Evolutionary conservation across 352 stramenopile genomes (phyloP).

Genomic region (Phytophthora sojae): DNA sequence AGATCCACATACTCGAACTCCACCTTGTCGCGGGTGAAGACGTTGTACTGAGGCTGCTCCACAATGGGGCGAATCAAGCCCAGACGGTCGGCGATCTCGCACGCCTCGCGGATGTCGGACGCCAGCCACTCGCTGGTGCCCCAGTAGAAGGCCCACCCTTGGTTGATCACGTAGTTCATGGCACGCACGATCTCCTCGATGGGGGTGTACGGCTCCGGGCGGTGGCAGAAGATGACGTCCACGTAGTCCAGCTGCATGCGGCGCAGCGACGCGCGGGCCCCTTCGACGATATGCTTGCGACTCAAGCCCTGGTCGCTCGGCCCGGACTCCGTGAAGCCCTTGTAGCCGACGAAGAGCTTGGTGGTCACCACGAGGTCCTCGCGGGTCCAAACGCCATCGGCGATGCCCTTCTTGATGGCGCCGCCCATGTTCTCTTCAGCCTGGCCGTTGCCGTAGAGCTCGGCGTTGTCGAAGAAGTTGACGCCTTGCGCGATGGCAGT

Average conservation of each 20-base stretch:
- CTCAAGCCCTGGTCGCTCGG: conserved; percentile 44
- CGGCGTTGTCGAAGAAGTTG: conserved; percentile 8
- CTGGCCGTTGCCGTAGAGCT: conserved; percentile 19
- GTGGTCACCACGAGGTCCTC: conserved; percentile 27
- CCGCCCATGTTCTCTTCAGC: conserved; percentile 29
- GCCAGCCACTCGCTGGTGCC: conserved; percentile 13
- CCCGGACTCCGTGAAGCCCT: background rate
- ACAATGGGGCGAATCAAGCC: conserved; percentile 34
- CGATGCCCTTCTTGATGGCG: conserved; percentile 40
- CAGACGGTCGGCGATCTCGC: conserved; percentile 13
- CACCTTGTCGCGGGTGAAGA: conserved; percentile 54
- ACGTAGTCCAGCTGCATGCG: conserved; percentile 44
- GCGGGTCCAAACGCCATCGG: conserved; percentile 27
- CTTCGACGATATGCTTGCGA: conserved; percentile 61
- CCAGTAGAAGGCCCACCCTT: conserved; percentile 18
- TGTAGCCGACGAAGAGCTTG: conserved; percentile 31
- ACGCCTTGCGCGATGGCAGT: background rate
- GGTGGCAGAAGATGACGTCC: conserved; percentile 72
- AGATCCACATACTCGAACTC: conserved; percentile 57
- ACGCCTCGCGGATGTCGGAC: conserved; percentile 8
- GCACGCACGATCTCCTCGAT: conserved; percentile 65
- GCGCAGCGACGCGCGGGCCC: conserved; percentile 47
- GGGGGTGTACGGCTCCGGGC: conserved; percentile 54
- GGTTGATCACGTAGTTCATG: conserved; percentile 59
- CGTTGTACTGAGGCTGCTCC: conserved; percentile 65